These are phyloP conservation scores for Daldinia decipiens DNA, from an alignment of 495 filamentous ascomycete species.

Conservation along the genomic window DNA sequence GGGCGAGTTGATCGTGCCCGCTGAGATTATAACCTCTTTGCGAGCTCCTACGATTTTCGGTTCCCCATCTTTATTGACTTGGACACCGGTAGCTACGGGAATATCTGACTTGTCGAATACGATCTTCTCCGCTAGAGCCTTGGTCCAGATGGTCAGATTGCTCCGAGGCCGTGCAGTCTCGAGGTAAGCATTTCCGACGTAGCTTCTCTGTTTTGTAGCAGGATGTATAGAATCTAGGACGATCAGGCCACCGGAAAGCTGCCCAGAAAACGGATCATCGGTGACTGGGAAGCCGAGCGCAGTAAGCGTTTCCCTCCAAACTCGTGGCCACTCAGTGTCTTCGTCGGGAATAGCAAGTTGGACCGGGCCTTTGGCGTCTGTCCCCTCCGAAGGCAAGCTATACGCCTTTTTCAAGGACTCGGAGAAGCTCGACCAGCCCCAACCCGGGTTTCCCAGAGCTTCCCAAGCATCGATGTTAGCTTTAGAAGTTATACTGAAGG, in stretches of 20 bases:
- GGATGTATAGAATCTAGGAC: slow-evolving; percentile 50
- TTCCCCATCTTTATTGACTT: slow-evolving; percentile 58
- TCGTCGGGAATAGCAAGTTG: slow-evolving; percentile 21
- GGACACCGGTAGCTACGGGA: slow-evolving; percentile 53
- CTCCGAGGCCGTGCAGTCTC: slow-evolving; percentile 34
- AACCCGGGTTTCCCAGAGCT: slow-evolving; percentile 48
- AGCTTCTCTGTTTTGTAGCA: slow-evolving; percentile 44
- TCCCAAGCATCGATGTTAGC: slow-evolving; percentile 49
- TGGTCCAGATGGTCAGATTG: slow-evolving; percentile 56
- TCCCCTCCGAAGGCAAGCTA: slow-evolving; percentile 26
- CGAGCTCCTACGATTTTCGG: slow-evolving; percentile 54
- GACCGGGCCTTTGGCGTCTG: slow-evolving; percentile 11
- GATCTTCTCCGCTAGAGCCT: slow-evolving; percentile 53
- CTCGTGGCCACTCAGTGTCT: slow-evolving; percentile 24
- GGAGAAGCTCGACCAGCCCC: slow-evolving; percentile 38
- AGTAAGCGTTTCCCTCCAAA: slow-evolving; percentile 45
- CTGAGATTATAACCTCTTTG: slow-evolving; percentile 63
- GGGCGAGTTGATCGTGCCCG: slow-evolving; percentile 63
- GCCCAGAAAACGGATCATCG: slow-evolving; percentile 35
- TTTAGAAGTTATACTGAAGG: slow-evolving; percentile 1
- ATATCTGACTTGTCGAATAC: slow-evolving; percentile 47
- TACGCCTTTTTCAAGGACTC: slow-evolving; percentile 39
- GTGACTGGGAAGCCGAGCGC: slow-evolving; percentile 37
- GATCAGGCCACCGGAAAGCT: slow-evolving; percentile 47
- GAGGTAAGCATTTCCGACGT: slow-evolving; percentile 48